Conservation (phyloP, 2,329 filamentous ascomycete species). For the Bisporella sp. region DNA sequence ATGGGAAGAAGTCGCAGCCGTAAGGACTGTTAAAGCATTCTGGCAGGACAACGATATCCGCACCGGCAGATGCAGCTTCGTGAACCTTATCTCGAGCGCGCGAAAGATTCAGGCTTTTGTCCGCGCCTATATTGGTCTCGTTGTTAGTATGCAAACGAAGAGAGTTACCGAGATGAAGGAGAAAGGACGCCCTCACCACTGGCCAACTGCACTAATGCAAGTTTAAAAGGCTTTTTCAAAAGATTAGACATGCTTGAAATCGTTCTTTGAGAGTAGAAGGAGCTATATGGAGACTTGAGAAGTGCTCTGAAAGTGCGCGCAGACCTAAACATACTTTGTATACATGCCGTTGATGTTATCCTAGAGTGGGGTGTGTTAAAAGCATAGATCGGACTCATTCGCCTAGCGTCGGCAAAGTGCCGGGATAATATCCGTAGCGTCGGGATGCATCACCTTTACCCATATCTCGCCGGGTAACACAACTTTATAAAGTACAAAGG, state of each 20-base stretch:
- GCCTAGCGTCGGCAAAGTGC: no score
- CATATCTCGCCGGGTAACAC: no score
- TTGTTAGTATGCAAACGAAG: constrained; percentile 22
- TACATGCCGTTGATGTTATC: no score
- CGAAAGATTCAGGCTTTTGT: constrained; percentile 79
- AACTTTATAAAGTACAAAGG: no score
- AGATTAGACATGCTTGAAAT: constrained; percentile 30
- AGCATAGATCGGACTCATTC: no score
- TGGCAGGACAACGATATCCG: constrained; percentile 82
- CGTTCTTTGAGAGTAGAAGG: no score
- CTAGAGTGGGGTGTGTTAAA: no score
- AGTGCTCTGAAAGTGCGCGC: no score
- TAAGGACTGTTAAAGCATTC: constrained; percentile 99
- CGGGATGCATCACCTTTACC: no score
- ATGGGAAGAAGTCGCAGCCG: constrained; percentile 82
- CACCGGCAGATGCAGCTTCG: constrained; percentile 68
- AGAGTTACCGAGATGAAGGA: constrained; percentile 11
- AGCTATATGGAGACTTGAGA: no score
- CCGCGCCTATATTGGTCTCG: constrained; percentile 44
- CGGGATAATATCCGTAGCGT: no score
- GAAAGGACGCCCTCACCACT: constrained; percentile 40
- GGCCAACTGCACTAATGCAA: constrained; percentile 76
- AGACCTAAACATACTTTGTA: no score
- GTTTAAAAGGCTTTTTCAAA: constrained; percentile 69
- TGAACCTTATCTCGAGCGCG: constrained; percentile 78